phyloP scores from a whole-genome alignment of 2,329 filamentous ascomycete genomes.

The Cercospora nicotianae region DNA sequence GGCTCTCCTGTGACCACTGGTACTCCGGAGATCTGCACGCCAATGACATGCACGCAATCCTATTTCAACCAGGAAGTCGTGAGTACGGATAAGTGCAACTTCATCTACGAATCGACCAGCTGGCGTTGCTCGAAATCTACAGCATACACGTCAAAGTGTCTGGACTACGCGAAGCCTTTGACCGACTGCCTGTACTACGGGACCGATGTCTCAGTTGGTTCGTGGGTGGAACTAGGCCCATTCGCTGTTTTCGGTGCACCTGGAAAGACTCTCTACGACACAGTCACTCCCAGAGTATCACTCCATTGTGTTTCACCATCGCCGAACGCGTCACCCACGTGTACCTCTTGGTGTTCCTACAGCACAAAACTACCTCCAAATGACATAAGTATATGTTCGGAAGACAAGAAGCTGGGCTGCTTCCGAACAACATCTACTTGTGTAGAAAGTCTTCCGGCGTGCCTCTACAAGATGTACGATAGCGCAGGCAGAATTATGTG shows the following conservation, averaged over 20 bases:
- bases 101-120: background rate
- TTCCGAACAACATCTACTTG: background rate
- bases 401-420: background rate
- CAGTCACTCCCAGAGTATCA: background rate
- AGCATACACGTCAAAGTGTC: background rate
- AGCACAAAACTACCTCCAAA: background rate
- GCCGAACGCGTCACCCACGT: background rate
- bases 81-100: background rate
- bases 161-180: background rate
- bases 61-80: background rate
- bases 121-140: background rate
- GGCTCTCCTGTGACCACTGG: background rate
- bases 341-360: constrained; percentile 5
- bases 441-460: background rate
- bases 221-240: background rate
- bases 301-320: background rate
- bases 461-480: background rate
- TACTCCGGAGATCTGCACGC: background rate
- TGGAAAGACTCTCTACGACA: background rate
- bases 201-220: background rate
- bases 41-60: background rate
- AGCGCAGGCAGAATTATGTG: background rate
- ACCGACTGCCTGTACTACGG: background rate
- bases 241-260: background rate
- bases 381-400: background rate